phyloP scores from a whole-genome alignment of 2,329 filamentous ascomycete genomes.

The Huntiella decipiens region DNA sequence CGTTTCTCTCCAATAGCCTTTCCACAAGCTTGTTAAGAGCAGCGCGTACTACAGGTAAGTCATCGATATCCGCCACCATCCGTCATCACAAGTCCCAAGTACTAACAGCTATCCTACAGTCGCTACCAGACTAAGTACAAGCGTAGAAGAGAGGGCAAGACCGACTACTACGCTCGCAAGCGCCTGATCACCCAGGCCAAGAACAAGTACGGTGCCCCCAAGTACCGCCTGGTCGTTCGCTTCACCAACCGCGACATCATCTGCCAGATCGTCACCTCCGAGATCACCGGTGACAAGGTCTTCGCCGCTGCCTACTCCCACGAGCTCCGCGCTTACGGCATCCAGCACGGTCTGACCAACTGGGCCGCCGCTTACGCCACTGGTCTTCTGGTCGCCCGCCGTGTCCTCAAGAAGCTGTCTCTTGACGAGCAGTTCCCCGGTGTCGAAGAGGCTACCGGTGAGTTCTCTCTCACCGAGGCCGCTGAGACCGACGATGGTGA shows the following conservation, averaged over 20 bases:
- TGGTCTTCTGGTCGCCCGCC: slow-evolving; percentile 90
- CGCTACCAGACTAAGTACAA: slow-evolving; percentile 99
- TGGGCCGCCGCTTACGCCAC: slow-evolving; percentile 96
- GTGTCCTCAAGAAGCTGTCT: slow-evolving; percentile 90
- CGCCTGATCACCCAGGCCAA: slow-evolving; percentile 99
- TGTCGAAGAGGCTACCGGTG: slow-evolving; percentile 92
- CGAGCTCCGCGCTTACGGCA: slow-evolving; percentile 94
- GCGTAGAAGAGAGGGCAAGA: slow-evolving; percentile 90
- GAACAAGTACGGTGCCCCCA: slow-evolving; percentile 99
- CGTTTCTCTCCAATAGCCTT: slow-evolving; percentile 45
- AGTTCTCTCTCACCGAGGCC: slow-evolving; percentile 90
- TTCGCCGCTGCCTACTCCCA: slow-evolving; percentile 83
- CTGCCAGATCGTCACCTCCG: slow-evolving; percentile 88
- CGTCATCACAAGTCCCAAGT: background rate
- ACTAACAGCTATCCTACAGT: slow-evolving; percentile 31
- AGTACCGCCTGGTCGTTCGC: slow-evolving; percentile 98
- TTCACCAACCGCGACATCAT: slow-evolving; percentile 99
- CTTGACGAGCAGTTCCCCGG: slow-evolving; percentile 83
- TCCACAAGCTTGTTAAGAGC: slow-evolving; percentile 94
- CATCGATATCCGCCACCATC: background rate
- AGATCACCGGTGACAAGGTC: slow-evolving; percentile 97
- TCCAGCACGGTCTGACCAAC: slow-evolving; percentile 98
- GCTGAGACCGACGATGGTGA: slow-evolving; percentile 76
- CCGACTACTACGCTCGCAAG: slow-evolving; percentile 99
- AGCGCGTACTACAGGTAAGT: slow-evolving; percentile 94